Conservation (phyloP, 2,329 filamentous ascomycete species). For the Colletotrichum tamarilloi region DNA sequence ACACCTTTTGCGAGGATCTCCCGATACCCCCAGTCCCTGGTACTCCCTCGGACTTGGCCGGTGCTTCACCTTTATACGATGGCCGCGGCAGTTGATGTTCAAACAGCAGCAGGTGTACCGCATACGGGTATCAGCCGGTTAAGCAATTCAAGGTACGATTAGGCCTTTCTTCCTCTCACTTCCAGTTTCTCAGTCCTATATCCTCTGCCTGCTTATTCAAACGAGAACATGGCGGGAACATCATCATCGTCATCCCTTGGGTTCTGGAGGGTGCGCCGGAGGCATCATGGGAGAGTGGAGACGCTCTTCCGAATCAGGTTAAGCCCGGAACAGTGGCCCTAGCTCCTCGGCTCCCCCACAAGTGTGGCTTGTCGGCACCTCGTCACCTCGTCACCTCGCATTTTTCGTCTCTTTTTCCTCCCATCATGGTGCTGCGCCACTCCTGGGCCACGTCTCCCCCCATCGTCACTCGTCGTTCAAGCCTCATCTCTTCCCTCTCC, state of each 20-base stretch:
- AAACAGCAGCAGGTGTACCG: not conserved
- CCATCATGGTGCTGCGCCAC: slow-evolving; percentile 14
- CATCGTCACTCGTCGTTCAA: slow-evolving; percentile 8
- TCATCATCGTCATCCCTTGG: not conserved
- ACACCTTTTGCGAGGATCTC: not conserved
- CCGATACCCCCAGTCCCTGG: not conserved
- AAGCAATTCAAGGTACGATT: slow-evolving; percentile 11
- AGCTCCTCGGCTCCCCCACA: slow-evolving; percentile 9
- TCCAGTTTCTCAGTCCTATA: not conserved
- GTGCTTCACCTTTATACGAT: slow-evolving; percentile 4
- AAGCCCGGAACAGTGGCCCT: not conserved
- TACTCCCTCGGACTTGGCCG: not conserved
- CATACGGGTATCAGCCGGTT: not conserved
- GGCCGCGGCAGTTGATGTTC: slow-evolving; percentile 24
- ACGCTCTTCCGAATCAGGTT: not conserved
- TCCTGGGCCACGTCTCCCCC: slow-evolving; percentile 17
- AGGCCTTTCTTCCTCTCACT: not conserved
- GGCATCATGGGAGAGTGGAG: not conserved
- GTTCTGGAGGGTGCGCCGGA: not conserved
- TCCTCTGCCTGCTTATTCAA: not conserved
- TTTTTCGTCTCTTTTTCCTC: not conserved
- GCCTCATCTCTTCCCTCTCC: slow-evolving; percentile 2
- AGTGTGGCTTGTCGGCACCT: slow-evolving; percentile 29
- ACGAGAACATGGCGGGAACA: too few species aligned
- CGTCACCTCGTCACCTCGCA: slow-evolving; percentile 14